phyloP scores from a whole-genome alignment of 495 filamentous ascomycete genomes.

The Aspergillus nidulans region DNA sequence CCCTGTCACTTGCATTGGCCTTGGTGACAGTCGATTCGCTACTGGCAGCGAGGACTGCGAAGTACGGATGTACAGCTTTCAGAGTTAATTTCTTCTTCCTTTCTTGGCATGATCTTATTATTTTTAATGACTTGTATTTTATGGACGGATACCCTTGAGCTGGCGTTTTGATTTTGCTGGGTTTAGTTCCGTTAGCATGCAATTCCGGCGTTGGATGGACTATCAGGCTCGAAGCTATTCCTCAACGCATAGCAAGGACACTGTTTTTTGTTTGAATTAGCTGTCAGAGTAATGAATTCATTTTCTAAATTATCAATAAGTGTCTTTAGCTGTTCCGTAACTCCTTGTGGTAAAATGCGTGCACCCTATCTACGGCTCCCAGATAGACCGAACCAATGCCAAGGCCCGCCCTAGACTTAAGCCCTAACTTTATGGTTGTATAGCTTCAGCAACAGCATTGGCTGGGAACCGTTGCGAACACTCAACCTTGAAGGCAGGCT shows the following conservation, averaged over 20 bases:
- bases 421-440: too few species aligned
- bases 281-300: background rate
- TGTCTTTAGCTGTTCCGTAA: too few species aligned
- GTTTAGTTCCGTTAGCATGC: background rate
- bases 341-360: too few species aligned
- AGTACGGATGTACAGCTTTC: constrained; percentile 83
- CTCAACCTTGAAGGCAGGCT: too few species aligned
- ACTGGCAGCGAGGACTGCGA: constrained; percentile 92
- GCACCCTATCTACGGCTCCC: too few species aligned
- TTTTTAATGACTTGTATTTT: constrained; percentile 15
- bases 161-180: constrained; percentile 6
- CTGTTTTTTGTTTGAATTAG: background rate
- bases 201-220: background rate
- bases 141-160: constrained; percentile 14
- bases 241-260: background rate
- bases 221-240: background rate
- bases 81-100: constrained; percentile 29
- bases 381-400: too few species aligned
- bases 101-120: background rate
- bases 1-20: constrained; percentile 85
- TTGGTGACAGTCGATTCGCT: constrained; percentile 81
- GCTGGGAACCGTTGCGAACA: too few species aligned
- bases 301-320: too few species aligned
- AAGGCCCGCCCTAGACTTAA: too few species aligned
- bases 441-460: too few species aligned